phyloP scores from a whole-genome alignment of 306 rosid genomes.

The Chamaecrista fasciculata region DNA sequence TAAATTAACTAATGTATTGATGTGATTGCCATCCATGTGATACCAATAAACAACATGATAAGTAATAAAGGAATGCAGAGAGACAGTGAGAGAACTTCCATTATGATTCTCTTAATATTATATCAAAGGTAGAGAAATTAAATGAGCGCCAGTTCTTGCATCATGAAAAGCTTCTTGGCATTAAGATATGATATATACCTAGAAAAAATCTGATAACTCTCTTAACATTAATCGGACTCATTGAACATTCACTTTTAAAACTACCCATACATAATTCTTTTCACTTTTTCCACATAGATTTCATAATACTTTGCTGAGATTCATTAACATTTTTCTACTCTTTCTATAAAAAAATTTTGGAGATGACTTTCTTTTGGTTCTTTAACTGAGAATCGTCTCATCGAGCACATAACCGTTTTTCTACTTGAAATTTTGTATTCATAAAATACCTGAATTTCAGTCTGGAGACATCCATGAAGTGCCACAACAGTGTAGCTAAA shows the following conservation, averaged over 20 bases:
- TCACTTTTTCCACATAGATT: not conserved
- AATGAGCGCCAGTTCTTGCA: not conserved
- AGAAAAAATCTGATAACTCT: not conserved
- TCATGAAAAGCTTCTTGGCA: not conserved
- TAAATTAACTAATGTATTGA: not conserved
- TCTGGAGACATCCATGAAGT: conserved; percentile 74
- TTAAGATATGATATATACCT: not conserved
- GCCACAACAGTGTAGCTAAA: conserved; percentile 90
- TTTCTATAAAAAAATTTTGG: too few species aligned
- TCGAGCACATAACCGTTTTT: too few species aligned
- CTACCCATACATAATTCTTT: too few species aligned
- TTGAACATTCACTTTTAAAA: too few species aligned
- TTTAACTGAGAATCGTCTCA: too few species aligned
- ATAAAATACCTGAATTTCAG: conserved; percentile 72
- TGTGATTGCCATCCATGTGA: conserved; percentile 24
- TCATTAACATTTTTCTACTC: too few species aligned
- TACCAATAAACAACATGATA: conserved; percentile 10
- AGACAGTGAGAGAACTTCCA: not conserved
- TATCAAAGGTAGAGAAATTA: not conserved
- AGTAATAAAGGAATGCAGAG: conserved; percentile 14
- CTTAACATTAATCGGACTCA: too few species aligned
- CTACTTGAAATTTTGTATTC: too few species aligned
- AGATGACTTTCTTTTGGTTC: too few species aligned
- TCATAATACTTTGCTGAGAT: not conserved
- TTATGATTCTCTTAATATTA: not conserved